A percentile compares a stretch with the other conserved stretches of the same genome.
Conservation (phyloP, 1,139 yeast genomes). For the Suhomyces coccinellae region DNA sequence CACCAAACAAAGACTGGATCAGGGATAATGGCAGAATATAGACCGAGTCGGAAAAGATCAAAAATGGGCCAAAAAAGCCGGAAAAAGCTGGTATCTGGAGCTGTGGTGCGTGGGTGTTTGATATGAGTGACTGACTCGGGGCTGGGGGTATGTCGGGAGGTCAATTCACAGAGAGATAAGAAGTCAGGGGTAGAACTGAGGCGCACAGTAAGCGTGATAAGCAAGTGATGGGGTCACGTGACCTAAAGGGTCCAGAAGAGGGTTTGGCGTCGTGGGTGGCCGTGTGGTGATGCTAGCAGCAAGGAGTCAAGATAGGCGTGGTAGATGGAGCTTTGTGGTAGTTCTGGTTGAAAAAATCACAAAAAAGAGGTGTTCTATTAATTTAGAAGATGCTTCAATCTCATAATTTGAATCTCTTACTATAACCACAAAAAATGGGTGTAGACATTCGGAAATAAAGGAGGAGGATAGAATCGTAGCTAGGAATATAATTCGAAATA, state of each 20-base stretch:
- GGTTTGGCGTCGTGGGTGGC: no score
- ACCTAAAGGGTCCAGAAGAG: neutral
- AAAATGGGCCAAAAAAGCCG: neutral
- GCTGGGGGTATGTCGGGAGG: neutral
- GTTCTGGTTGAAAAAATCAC: no score
- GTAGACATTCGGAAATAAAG: no score
- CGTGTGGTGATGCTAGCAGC: neutral
- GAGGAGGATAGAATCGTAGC: no score
- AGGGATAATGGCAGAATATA: neutral
- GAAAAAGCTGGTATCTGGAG: neutral
- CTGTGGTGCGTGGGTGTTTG: neutral
- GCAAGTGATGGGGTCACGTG: slow-evolving; percentile 1
- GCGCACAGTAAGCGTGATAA: slow-evolving; percentile 12
- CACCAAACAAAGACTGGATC: neutral
- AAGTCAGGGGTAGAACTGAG: neutral
- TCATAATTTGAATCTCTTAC: no score
- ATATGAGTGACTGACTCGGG: neutral
- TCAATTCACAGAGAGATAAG: neutral
- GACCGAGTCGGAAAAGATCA: neutral
- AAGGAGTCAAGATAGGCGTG: neutral
- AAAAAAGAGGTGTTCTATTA: no score
- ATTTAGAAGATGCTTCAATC: no score
- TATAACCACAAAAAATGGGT: no score
- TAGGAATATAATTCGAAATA: no score
- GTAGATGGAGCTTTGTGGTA: no score